Evolutionary conservation across 1,284 basidiomycete genomes (phyloP).

Genomic region (Tremellales sp.): DNA sequence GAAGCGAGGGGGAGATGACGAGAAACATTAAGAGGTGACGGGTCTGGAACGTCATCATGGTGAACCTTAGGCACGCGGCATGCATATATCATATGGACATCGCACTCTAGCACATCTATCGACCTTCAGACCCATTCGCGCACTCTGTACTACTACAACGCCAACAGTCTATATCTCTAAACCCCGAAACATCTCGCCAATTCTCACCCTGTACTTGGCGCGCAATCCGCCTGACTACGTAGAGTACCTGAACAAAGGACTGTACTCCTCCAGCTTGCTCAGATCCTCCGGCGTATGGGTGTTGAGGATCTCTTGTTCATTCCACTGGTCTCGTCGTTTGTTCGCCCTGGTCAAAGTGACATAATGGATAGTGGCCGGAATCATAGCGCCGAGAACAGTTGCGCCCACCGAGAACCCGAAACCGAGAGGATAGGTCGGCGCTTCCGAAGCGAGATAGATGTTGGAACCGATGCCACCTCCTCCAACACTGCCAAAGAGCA

Average conservation of each 20-base stretch:
- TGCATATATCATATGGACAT: no score
- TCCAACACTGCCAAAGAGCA: conserved; percentile 26
- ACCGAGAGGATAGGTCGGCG: conserved; percentile 28
- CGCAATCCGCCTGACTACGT: no score
- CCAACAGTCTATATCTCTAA: no score
- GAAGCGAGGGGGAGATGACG: no score
- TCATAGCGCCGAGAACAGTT: conserved; percentile 19
- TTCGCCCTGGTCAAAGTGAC: conserved; percentile 17
- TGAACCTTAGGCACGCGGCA: no score
- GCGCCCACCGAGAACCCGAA: conserved; percentile 29
- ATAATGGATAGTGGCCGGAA: conserved; percentile 17
- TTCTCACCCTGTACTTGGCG: no score
- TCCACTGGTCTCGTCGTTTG: conserved; percentile 19
- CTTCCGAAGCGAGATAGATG: conserved; percentile 30
- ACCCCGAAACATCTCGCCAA: no score
- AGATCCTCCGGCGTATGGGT: conserved; percentile 28
- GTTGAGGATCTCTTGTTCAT: conserved; percentile 25
- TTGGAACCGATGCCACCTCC: conserved; percentile 29
- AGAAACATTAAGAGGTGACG: no score
- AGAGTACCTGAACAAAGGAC: conserved; percentile 31
- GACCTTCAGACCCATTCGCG: no score
- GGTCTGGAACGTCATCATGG: no score
- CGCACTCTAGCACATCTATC: no score
- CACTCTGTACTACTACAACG: no score
- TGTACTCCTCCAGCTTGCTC: conserved; percentile 24